Base-by-base conservation (phyloP, 192 early-diverging fungal genomes). In the Lobosporangium transversale region DNA sequence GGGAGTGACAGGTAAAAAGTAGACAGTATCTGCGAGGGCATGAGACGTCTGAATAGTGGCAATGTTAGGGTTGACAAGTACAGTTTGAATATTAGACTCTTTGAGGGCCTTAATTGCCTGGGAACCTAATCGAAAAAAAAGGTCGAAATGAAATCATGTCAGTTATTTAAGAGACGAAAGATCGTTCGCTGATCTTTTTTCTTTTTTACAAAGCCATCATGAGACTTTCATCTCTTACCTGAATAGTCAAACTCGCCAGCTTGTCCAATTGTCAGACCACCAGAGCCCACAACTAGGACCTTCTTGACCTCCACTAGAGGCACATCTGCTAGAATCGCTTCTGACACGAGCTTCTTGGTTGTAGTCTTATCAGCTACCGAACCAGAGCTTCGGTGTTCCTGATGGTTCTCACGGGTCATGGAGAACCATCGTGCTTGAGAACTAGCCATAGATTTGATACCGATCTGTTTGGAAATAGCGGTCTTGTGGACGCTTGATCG, bases 171-270 rank as follows among this genome's bases (percentile, higher is more conserved):
- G n/a, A n/a, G 44, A 45, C 14, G 9, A 42, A 42, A 12, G 9
- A 12, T 42, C 17, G 9, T 42, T 42, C 17, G 9, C 40, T 42
- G 9, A 17, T 42, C 17, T 42, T 42, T 42, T 17, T 42, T 42
- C 17, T 42, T 42, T 42, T 42, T 42, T 42, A 12, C 45, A 48
- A n/a, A n/a, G n/a, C n/a, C n/a, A n/a, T n/a, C n/a, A n/a, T n/a
- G n/a, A n/a, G n/a, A n/a, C n/a, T n/a, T n/a, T n/a, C n/a, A n/a
- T n/a, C 24, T 58, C 81, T 68, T 83, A 89, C 93, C 93, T 6
- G 97, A 98, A 84, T 98, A 98, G 68, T 98, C 97, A 78, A 98
- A 98, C 88, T 98, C 97, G 58, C 97, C 97, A 6, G 97, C 97
- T 80, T 99, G 97, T 17, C 97, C 97, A 63, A 99, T 99, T 53